Percentiles rank a stretch among this genome's conserved stretches.
Conservation (phyloP, 805 yeast species). For the Ogataea methanolica region DNA sequence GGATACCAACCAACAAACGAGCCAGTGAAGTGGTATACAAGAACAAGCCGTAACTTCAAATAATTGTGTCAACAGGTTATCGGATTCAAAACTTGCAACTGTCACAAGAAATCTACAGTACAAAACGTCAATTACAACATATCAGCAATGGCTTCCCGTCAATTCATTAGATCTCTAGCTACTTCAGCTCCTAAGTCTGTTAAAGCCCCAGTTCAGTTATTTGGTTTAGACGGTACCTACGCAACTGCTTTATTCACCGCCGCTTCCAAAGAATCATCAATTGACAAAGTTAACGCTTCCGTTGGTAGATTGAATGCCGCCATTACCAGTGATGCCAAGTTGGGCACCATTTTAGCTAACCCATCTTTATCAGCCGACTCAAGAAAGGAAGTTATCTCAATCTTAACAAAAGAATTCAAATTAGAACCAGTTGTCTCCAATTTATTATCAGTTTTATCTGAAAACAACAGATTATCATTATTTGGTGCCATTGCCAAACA, state of each 20-base stretch:
- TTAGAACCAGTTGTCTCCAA: constrained; percentile 72
- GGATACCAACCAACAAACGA: no score
- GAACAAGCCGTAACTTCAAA: no score
- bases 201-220: constrained; percentile 89
- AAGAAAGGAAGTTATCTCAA: constrained; percentile 64
- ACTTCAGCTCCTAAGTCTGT: constrained; percentile 44
- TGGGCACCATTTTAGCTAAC: constrained; percentile 59
- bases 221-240: constrained; percentile 94
- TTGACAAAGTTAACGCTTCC: constrained; percentile 63
- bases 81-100: no score
- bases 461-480: constrained; percentile 85
- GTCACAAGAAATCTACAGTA: no score
- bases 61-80: no score
- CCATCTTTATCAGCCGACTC: constrained; percentile 80
- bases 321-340: constrained; percentile 58
- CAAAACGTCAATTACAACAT: background rate
- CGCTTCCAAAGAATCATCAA: constrained; percentile 73
- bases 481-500: constrained; percentile 62
- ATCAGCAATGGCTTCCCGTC: constrained; percentile 53
- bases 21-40: no score
- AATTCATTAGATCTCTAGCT: constrained; percentile 68
- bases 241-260: constrained; percentile 94
- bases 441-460: constrained; percentile 81
- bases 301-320: constrained; percentile 53
- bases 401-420: constrained; percentile 42